Evolutionary conservation across 1,284 basidiomycete genomes (phyloP).

Genomic region (Leccinum pachyderme): DNA sequence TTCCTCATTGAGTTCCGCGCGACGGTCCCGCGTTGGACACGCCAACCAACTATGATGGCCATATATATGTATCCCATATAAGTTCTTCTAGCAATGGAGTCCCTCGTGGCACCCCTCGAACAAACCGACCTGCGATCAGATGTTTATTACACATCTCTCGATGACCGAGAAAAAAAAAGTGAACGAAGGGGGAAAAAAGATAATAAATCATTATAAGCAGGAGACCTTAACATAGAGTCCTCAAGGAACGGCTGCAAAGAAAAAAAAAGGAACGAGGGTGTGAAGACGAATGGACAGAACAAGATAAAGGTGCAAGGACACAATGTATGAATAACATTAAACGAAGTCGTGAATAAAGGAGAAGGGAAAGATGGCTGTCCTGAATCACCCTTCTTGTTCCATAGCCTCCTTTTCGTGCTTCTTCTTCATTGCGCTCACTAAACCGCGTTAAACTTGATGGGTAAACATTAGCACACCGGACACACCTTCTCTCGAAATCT

Average conservation of each 20-base stretch:
- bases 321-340: constrained; percentile 26
- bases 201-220: background rate
- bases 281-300: background rate
- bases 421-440: constrained; percentile 81
- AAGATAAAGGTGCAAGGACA: background rate
- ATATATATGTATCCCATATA: background rate
- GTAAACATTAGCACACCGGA: background rate
- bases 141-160: background rate
- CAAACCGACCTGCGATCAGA: background rate
- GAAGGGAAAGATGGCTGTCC: background rate
- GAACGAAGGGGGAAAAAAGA: background rate
- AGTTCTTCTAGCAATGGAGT: background rate
- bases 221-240: background rate
- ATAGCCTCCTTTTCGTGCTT: constrained; percentile 62
- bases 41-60: too few species aligned
- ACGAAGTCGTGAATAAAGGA: background rate
- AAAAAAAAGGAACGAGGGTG: background rate
- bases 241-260: background rate
- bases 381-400: constrained; percentile 43
- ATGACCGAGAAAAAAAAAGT: background rate
- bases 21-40: too few species aligned
- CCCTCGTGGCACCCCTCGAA: background rate
- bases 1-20: too few species aligned
- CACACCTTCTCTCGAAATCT: constrained; percentile 56
- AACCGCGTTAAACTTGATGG: background rate